Evolutionary conservation across 306 rosid species (phyloP), one percentile per base, ranked within the genome.

Genomic region (Sophora flavescens): DNA sequence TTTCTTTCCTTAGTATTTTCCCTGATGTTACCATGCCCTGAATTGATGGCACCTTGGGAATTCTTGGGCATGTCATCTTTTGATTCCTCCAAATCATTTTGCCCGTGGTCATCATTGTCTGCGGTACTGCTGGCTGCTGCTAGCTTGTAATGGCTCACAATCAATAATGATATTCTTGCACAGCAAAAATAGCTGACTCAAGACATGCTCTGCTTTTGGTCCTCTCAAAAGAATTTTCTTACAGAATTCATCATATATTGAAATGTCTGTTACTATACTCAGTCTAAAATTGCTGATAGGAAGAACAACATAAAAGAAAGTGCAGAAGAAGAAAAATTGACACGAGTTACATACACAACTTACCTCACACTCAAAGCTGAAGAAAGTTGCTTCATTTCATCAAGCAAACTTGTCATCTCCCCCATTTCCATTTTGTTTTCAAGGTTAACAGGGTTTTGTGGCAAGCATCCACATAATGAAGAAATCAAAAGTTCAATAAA

Each of bases 321-420:
- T 26, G 22, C 22, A 39, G 30, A 59, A 66, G n/a, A n/a, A n/a
- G 57, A 53, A 50, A 48, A 17, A 1, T 57, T 39, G 35, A 64
- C 48, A 62, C n/a, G 39, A 9, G 58, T 33, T 41, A 57, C 41
- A 50, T 48, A 2, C 7, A 9, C 15, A 28, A 69, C 84, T 54
- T 12, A 86, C 92, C 72, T 72, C 51, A 17, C 33, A 56, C 26
- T 61, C 82, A 86, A 16, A 60, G 69, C 48, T 4, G 70, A 63
- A 17, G 42, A 68, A 75, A 84, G 81, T 70, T 74, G 74, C 70
- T 53, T 77, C 70, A 65, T 36, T 70, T 77, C 84, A 66, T 65
- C 82, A 57, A 51, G 58, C 63, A 86, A 45, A 41, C 4, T 38
- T 15, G 16, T n/a, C 52, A 57, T 12, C 51, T 74, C 81, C 10